Evolutionary conservation across 1,139 yeast genomes (phyloP).

Genomic region (Kurtzmaniella natalensis): DNA sequence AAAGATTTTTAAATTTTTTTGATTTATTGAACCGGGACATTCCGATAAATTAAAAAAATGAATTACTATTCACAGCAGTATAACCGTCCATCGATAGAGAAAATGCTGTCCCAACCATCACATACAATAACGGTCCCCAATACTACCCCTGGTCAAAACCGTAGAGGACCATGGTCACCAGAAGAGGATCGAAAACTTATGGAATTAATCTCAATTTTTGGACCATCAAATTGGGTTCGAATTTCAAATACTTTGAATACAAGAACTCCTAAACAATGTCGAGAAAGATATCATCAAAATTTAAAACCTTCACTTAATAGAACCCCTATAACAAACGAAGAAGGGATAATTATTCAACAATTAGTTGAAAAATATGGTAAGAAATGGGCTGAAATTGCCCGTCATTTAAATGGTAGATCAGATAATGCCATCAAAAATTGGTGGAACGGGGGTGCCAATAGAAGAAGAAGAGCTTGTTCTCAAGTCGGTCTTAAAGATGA

Average conservation of each 20-base stretch:
- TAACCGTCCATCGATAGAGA: background rate
- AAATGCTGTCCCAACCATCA: slow-evolving; percentile 3
- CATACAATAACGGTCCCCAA: slow-evolving; percentile 8
- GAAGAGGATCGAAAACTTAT: slow-evolving; percentile 74
- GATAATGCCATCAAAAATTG: slow-evolving; percentile 93
- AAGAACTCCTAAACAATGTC: slow-evolving; percentile 86
- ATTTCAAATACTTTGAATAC: slow-evolving; percentile 71
- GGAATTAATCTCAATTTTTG: slow-evolving; percentile 65
- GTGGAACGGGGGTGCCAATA: slow-evolving; percentile 94
- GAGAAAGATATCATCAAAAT: slow-evolving; percentile 91
- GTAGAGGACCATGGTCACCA: slow-evolving; percentile 88
- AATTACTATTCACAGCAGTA: slow-evolving; percentile 2
- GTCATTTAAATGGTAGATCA: slow-evolving; percentile 80
- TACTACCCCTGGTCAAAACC: slow-evolving; percentile 10
- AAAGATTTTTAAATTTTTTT: background rate
- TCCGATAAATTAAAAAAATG: slow-evolving; percentile 2
- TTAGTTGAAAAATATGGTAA: slow-evolving; percentile 79
- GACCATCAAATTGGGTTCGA: slow-evolving; percentile 90
- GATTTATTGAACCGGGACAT: slow-evolving; percentile 4
- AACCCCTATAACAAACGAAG: slow-evolving; percentile 79
- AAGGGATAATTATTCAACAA: slow-evolving; percentile 76
- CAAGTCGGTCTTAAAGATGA: slow-evolving; percentile 6
- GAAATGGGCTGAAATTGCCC: slow-evolving; percentile 91
- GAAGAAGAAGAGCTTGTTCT: slow-evolving; percentile 55
- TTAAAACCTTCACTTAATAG: slow-evolving; percentile 80